Evolutionary conservation across 1,284 basidiomycete genomes (phyloP).

Genomic region (Lignosus rhinocerotis): DNA sequence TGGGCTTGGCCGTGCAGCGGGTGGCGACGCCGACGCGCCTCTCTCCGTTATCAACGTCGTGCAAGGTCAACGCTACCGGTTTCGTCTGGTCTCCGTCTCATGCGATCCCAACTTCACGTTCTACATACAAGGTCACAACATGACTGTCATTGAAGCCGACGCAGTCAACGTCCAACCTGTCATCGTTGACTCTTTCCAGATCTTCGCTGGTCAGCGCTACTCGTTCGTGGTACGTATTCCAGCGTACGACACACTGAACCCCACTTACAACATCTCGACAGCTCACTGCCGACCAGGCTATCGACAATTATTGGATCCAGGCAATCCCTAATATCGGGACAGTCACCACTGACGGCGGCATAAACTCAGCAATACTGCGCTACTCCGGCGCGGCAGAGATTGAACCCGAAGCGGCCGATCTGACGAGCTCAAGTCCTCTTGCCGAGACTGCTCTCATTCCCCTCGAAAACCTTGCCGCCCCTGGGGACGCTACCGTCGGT

Average conservation of each 20-base stretch:
- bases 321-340: conserved; percentile 32
- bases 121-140: conserved; percentile 37
- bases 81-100: conserved; percentile 51
- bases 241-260: not conserved
- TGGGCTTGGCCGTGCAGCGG: conserved; percentile 37
- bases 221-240: conserved; percentile 33
- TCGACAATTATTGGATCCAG: conserved; percentile 18
- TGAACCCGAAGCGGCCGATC: conserved; percentile 38
- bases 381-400: conserved; percentile 41
- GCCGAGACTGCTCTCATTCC: conserved; percentile 30
- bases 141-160: conserved; percentile 40
- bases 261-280: not conserved
- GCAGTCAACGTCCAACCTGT: conserved; percentile 34
- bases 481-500: conserved; percentile 25
- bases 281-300: conserved; percentile 14
- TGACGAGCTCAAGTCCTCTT: conserved; percentile 24
- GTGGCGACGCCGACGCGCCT: conserved; percentile 20
- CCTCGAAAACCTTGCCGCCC: conserved; percentile 20
- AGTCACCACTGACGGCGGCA: conserved; percentile 35
- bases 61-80: conserved; percentile 39
- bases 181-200: conserved; percentile 32
- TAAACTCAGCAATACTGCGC: conserved; percentile 34
- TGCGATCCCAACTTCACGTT: conserved; percentile 36
- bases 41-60: conserved; percentile 35
- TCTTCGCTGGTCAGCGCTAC: conserved; percentile 40